phyloP scores from a whole-genome alignment of 139 green algal genomes.

The Eudorina sp. region DNA sequence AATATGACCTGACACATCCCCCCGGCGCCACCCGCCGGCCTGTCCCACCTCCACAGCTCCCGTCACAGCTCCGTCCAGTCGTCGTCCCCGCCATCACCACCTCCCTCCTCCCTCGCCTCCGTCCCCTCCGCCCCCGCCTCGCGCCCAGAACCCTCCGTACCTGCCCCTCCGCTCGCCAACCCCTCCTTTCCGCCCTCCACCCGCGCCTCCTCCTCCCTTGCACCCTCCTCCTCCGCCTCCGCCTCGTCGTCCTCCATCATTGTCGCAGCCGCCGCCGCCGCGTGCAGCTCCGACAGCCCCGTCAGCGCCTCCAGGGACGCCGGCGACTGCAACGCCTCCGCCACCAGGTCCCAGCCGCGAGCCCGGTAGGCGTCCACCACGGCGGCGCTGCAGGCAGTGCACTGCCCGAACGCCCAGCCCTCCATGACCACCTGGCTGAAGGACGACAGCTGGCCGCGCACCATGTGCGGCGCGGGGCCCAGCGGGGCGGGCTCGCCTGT shows the following conservation, averaged over 20 bases:
- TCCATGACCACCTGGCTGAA: slow-evolving; percentile 70
- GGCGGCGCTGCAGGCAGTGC: slow-evolving; percentile 89
- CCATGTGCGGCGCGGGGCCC: slow-evolving; percentile 85
- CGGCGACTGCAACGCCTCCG: slow-evolving; percentile 68
- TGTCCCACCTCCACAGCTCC: no score
- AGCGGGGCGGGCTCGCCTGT: slow-evolving; percentile 63
- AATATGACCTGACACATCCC: no score
- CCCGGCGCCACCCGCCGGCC: no score
- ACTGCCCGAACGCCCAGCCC: slow-evolving; percentile 88
- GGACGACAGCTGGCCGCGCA: slow-evolving; percentile 67
- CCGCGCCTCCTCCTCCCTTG: not conserved
- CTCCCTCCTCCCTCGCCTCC: not conserved
- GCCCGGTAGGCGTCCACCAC: slow-evolving; percentile 80
- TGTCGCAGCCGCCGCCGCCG: slow-evolving; percentile 27
- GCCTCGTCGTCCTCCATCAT: slow-evolving; percentile 13
- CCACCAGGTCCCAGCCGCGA: slow-evolving; percentile 74
- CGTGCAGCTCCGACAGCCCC: slow-evolving; percentile 82
- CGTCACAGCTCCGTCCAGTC: slow-evolving; percentile 60
- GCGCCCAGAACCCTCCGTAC: not conserved
- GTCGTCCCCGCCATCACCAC: slow-evolving; percentile 23
- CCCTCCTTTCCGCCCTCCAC: not conserved
- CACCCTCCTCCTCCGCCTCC: slow-evolving; percentile 20
- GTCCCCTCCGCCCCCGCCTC: not conserved
- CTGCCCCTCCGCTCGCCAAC: not conserved
- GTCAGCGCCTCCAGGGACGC: slow-evolving; percentile 83